Conservation (phyloP, 305 asterid genomes). For the Fraxinus albicans region DNA sequence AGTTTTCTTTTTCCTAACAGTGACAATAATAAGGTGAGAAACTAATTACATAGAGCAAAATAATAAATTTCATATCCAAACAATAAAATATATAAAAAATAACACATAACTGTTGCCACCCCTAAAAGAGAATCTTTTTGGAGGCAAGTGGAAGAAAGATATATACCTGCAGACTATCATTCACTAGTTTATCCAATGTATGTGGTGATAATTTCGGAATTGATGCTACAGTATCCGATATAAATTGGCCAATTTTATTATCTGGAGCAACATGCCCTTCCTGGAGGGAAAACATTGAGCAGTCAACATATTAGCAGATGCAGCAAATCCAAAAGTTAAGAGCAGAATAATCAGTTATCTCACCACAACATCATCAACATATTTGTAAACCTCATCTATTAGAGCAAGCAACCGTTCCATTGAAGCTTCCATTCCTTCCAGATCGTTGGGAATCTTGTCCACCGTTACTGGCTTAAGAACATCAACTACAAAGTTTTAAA, state of each 20-base stretch:
- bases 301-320: not conserved
- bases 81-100: not conserved
- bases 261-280: constrained; percentile 74
- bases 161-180: constrained; percentile 80
- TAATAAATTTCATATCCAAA: not conserved
- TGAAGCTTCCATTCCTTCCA: constrained; percentile 89
- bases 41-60: not conserved
- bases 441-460: constrained; percentile 76
- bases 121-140: not conserved
- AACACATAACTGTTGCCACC: not conserved
- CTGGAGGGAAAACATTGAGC: constrained; percentile 31
- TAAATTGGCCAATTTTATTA: constrained; percentile 65
- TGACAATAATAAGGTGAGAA: not conserved
- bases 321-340: not conserved
- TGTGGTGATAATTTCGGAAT: constrained; percentile 69
- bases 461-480: constrained; percentile 67
- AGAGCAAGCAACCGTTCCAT: constrained; percentile 79
- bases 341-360: constrained; percentile 22
- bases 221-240: constrained; percentile 67
- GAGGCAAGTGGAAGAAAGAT: not conserved
- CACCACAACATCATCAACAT: constrained; percentile 91
- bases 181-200: constrained; percentile 67
- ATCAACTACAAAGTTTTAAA: constrained; percentile 51
- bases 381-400: constrained; percentile 74
- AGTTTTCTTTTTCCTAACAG: not conserved